Conservation (phyloP, 1,284 basidiomycete species). For the Cryptococcus sp. region DNA sequence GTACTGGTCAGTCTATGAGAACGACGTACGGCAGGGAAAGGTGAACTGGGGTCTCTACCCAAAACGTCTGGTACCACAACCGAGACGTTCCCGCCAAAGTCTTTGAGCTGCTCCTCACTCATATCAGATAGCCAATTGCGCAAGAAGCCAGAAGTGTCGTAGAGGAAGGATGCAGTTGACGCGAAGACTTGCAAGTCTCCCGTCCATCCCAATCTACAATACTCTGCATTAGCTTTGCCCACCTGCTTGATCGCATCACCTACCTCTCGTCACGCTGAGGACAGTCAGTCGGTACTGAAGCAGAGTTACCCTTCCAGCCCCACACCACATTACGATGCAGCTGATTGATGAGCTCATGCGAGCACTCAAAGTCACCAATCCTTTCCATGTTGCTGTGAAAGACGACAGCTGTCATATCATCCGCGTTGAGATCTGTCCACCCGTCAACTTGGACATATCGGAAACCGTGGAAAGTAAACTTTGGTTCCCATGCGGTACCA, state of each 20-base stretch:
- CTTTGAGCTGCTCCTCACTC: slow-evolving; percentile 32
- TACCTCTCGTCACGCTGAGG: slow-evolving; percentile 36
- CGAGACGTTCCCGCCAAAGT: slow-evolving; percentile 26
- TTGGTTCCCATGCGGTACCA: slow-evolving; percentile 13
- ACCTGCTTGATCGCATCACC: not conserved
- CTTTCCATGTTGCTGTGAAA: slow-evolving; percentile 21
- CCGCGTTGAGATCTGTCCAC: slow-evolving; percentile 12
- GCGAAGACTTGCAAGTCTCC: slow-evolving; percentile 36
- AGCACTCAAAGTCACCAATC: slow-evolving; percentile 24
- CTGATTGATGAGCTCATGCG: slow-evolving; percentile 22
- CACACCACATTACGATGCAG: slow-evolving; percentile 26
- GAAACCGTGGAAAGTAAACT: slow-evolving; percentile 32
- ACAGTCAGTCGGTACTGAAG: slow-evolving; percentile 30
- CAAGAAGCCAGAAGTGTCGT: slow-evolving; percentile 32
- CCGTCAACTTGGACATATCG: slow-evolving; percentile 21
- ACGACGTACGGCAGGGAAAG: too few relatives aligned
- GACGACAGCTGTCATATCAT: slow-evolving; percentile 18
- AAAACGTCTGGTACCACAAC: slow-evolving; percentile 35
- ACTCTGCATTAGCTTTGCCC: not conserved
- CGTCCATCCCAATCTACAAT: slow-evolving; percentile 33
- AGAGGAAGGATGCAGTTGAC: slow-evolving; percentile 34
- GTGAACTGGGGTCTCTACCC: not conserved
- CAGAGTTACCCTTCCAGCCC: slow-evolving; percentile 20
- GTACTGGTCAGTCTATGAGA: too few relatives aligned
- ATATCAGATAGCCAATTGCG: slow-evolving; percentile 38